Evolutionary conservation across 78 protist species (phyloP).

Genomic region (Dictyostelium brefeldianum): DNA sequence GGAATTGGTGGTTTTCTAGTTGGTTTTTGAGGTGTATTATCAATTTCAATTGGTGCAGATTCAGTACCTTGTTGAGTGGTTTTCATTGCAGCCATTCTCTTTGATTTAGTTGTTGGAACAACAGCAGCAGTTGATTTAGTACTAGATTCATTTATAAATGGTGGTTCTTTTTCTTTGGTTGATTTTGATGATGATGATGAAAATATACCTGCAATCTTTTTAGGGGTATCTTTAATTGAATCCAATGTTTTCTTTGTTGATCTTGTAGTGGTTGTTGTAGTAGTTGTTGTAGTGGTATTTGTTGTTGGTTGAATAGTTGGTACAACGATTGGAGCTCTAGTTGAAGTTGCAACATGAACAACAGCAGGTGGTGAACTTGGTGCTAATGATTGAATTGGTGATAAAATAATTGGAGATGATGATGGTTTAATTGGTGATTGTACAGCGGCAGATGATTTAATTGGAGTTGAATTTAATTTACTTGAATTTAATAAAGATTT

Average conservation of each 20-base stretch:
- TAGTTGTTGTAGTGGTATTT: neutral
- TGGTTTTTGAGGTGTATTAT: neutral
- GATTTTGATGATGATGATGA: neutral
- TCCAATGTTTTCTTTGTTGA: neutral
- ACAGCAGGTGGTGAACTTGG: neutral
- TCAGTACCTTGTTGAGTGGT: neutral
- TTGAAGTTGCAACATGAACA: neutral
- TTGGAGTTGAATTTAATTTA: conserved; percentile 14
- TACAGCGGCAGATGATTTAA: neutral
- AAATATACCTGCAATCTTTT: conserved; percentile 5
- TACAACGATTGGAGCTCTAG: neutral
- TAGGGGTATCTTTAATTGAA: conserved; percentile 2
- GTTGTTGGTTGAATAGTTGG: neutral
- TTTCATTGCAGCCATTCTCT: neutral
- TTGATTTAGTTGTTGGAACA: neutral
- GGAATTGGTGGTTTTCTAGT: neutral
- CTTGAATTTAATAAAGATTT: neutral
- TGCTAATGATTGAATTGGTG: neutral
- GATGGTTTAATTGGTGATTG: neutral
- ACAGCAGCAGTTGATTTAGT: neutral
- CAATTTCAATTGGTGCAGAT: neutral
- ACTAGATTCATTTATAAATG: neutral
- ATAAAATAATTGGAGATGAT: neutral
- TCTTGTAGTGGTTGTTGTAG: neutral
- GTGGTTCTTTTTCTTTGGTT: neutral